phyloP scores from a whole-genome alignment of 495 filamentous ascomycete species.

The Penicillium steckii region DNA sequence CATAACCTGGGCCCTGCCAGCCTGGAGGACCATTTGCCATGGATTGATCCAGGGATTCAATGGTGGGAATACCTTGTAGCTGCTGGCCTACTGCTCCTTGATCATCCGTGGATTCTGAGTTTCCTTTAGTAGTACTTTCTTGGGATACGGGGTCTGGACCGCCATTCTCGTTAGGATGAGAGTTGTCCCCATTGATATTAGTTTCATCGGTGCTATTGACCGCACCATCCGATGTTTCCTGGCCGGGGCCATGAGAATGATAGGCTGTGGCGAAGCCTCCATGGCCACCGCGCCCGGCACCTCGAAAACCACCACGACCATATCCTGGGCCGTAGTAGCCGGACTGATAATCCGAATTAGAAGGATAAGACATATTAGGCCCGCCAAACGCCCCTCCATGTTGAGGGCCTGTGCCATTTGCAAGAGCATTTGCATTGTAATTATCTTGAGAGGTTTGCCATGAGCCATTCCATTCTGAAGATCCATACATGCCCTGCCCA shows the following conservation, averaged over 20 bases:
- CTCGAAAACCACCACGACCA: constrained; percentile 57
- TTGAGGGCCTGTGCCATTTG: constrained; percentile 82
- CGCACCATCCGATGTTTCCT: constrained; percentile 20
- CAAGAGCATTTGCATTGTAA: constrained; percentile 65
- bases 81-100: constrained; percentile 16
- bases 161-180: constrained; percentile 13
- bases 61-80: constrained; percentile 45
- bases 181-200: constrained; percentile 2
- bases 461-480: constrained; percentile 59
- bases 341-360: constrained; percentile 60
- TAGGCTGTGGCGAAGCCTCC: constrained; percentile 16
- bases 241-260: constrained; percentile 36
- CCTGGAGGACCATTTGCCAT: constrained; percentile 21
- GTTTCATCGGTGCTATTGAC: background rate
- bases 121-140: constrained; percentile 9
- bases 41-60: constrained; percentile 42
- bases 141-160: constrained; percentile 8
- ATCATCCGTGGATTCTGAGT: constrained; percentile 12
- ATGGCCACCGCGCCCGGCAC: constrained; percentile 53
- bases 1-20: constrained; percentile 33
- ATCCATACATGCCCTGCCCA: constrained; percentile 60
- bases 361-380: constrained; percentile 64
- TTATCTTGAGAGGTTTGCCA: constrained; percentile 74
- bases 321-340: constrained; percentile 58
- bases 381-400: constrained; percentile 79